Percentiles rank a stretch among this genome's conserved stretches.
Evolutionary conservation across 768 basidiomycete species (phyloP).

Genomic region (Rhodotorula paludigena): DNA sequence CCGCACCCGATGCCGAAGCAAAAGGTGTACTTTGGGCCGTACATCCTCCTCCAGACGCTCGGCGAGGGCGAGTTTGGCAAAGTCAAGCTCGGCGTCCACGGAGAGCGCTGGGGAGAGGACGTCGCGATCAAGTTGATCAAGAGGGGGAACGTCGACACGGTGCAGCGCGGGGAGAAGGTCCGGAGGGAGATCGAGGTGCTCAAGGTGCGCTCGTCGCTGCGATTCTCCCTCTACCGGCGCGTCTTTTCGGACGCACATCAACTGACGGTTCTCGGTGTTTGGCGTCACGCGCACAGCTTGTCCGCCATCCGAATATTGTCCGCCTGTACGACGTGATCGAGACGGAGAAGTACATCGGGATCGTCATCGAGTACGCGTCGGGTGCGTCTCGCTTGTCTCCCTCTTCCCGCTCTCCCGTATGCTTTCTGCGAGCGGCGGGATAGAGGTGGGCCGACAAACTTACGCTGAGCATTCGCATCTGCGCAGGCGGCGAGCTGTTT

Average conservation of each 20-base stretch:
- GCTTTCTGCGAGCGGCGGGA: background rate
- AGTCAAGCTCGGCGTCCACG: slow-evolving; percentile 94
- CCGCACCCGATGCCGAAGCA: slow-evolving; percentile 43
- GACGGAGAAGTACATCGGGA: slow-evolving; percentile 99
- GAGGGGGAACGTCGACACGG: slow-evolving; percentile 81
- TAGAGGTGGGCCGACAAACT: too few relatives aligned
- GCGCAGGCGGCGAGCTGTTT: slow-evolving; percentile 76
- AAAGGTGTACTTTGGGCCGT: slow-evolving; percentile 71
- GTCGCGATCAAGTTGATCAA: slow-evolving; percentile 98
- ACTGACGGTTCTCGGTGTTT: background rate
- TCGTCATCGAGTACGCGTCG: slow-evolving; percentile 96
- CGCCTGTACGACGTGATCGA: slow-evolving; percentile 97
- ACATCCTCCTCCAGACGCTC: slow-evolving; percentile 87
- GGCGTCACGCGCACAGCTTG: slow-evolving; percentile 55
- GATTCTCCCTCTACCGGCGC: slow-evolving; percentile 21
- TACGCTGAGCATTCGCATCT: background rate
- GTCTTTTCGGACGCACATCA: background rate
- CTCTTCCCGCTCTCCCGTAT: background rate
- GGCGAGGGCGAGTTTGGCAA: slow-evolving; percentile 99
- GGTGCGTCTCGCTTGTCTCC: slow-evolving; percentile 50
- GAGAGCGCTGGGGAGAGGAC: slow-evolving; percentile 81
- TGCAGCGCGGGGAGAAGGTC: slow-evolving; percentile 80
- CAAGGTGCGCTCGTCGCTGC: slow-evolving; percentile 59
- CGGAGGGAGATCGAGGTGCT: slow-evolving; percentile 96
- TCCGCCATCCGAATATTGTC: slow-evolving; percentile 98